Percentiles rank a stretch among this genome's conserved stretches.
These are phyloP conservation scores for Sclerospora graminicola DNA, from an alignment of 352 stramenopile species.

Conservation along the genomic window DNA sequence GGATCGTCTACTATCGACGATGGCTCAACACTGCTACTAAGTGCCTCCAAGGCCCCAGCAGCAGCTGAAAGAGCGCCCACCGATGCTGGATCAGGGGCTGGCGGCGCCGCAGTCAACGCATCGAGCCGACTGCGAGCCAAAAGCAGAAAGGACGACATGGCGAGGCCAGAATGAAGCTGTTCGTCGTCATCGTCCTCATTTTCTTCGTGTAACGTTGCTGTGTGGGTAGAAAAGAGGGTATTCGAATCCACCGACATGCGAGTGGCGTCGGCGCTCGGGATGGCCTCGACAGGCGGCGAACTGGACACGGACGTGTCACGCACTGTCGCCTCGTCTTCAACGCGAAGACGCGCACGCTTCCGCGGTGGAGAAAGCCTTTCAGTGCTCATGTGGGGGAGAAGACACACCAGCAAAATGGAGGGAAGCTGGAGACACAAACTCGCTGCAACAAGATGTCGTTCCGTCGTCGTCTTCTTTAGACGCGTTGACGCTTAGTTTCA, in stretches of 20 bases:
- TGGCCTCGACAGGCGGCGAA: neutral
- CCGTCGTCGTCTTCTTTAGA: too few relatives aligned
- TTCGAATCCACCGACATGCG: neutral
- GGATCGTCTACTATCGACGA: conserved; percentile 13
- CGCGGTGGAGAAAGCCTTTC: conserved; percentile 25
- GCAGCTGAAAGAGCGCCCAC: conserved; percentile 7
- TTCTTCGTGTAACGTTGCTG: neutral
- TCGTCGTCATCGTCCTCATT: conserved; percentile 6
- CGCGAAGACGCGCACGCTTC: conserved; percentile 25
- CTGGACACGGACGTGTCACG: neutral
- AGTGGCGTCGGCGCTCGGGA: neutral
- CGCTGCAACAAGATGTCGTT: neutral
- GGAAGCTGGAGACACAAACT: neutral
- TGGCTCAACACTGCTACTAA: conserved; percentile 14
- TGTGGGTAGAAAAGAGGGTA: neutral
- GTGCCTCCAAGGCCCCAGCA: conserved; percentile 16
- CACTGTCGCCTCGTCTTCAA: conserved; percentile 12
- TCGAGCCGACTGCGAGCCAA: conserved; percentile 18
- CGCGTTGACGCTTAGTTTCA: too few relatives aligned
- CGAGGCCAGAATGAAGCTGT: conserved; percentile 7
- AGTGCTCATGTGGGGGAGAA: conserved; percentile 12
- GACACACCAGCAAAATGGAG: too few relatives aligned
- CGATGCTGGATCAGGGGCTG: neutral
- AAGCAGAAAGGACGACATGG: conserved; percentile 30
- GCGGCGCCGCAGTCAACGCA: conserved; percentile 6